Base-by-base conservation (phyloP, 352 stramenopile genomes). In the Phytophthora hybrid region DNA sequence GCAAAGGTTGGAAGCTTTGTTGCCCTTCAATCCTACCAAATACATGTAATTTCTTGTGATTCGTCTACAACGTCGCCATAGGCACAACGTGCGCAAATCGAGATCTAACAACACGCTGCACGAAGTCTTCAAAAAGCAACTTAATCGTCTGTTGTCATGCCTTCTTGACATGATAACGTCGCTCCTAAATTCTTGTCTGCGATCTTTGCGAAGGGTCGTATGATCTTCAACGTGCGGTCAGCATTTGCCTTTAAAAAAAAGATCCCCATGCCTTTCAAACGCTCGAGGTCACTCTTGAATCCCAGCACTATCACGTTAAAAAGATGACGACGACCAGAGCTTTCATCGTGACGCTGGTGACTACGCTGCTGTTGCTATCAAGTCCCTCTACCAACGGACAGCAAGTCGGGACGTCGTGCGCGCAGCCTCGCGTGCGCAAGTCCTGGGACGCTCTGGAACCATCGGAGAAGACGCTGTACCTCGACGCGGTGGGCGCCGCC, bases 381-480 rank as follows among this genome's bases (percentile, higher is more conserved):
- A 54, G 19, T 8, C 14, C 47, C 7, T 31, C 19, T 18, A 54
- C 9, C 29, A 5, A 54, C n/a, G 58, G 66, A 11, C 73, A 70
- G 53, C 78, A 77, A 63, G 66, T 70, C 1, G 79, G 79, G 18
- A 81, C 79, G 5, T 41, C 68, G 8, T 87, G 82, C 55, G 44
- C 79, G 0, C 31, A 69, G 11, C 37, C 69, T 37, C 84, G 85
- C 0, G 70, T 91, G 19, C 82, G 82, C 31, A 80, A 80, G 19
- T 79, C 82, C 2, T 93, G 80, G 78, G 84, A 89, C 11, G 39
- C 21, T 1, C 83, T 78, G 63, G 78, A 66, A 3, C 5, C 54
- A 0, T 26, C 52, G 8, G 85, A 91, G 61, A 90, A 89, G 59
- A n/a, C 44, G 3, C 14, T 74, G 31, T 90, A 88, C 66, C 37